phyloP scores from a whole-genome alignment of 495 filamentous ascomycete species.

The Hypoxylon trugodes region DNA sequence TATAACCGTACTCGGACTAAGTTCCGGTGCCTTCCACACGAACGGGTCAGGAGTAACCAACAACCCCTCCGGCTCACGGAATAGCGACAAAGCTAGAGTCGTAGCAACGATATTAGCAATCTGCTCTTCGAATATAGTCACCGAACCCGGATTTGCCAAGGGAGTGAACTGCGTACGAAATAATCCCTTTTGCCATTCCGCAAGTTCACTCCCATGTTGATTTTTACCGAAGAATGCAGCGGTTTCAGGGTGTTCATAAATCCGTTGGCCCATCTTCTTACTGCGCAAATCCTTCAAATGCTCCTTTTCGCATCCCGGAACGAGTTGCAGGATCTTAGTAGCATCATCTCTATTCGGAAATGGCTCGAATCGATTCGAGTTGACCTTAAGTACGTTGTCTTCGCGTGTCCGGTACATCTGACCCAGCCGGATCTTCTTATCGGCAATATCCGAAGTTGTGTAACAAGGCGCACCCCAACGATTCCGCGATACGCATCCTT shows the following conservation, averaged over 20 bases:
- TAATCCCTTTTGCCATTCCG: not conserved
- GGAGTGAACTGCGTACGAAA: conserved; percentile 3
- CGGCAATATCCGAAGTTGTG: not conserved
- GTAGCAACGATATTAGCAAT: conserved; percentile 18
- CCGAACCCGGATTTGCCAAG: not conserved
- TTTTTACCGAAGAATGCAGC: not conserved
- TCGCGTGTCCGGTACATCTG: too few species aligned
- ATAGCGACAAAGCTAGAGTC: conserved; percentile 14
- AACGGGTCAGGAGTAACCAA: conserved; percentile 16
- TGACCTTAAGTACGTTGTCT: not conserved
- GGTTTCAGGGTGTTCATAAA: not conserved
- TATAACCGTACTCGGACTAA: conserved; percentile 17
- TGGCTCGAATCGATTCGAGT: conserved; percentile 16
- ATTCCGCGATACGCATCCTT: conserved; percentile 4
- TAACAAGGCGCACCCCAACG: conserved; percentile 3
- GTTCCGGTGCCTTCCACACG: not conserved
- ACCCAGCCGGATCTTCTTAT: not conserved
- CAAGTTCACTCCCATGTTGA: not conserved
- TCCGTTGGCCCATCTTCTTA: not conserved
- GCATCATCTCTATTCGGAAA: conserved; percentile 9
- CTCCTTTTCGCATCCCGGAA: conserved; percentile 7
- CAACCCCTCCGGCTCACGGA: conserved; percentile 3
- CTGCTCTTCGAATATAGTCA: conserved; percentile 6
- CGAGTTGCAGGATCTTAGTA: conserved; percentile 10
- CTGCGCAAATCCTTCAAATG: conserved; percentile 8